Conservation (phyloP, 2,329 filamentous ascomycete genomes). For the Pseudofabraea citricarpa region DNA sequence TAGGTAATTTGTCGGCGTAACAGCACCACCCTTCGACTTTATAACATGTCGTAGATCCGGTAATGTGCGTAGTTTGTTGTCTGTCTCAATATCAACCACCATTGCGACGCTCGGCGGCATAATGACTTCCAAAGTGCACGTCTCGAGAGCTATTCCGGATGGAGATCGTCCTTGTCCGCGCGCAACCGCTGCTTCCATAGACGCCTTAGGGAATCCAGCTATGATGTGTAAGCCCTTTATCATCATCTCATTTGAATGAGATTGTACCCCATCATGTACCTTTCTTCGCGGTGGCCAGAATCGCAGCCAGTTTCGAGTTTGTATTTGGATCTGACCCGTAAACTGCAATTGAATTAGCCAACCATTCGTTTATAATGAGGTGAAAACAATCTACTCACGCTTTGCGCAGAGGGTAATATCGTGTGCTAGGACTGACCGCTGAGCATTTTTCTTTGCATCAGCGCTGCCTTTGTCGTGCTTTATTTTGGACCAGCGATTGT, state of each 20-base stretch:
- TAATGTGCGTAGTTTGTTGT: constrained; percentile 69
- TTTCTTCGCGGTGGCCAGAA: constrained; percentile 76
- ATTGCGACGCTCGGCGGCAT: constrained; percentile 71
- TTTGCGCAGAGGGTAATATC: constrained; percentile 73
- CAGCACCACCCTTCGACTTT: constrained; percentile 65
- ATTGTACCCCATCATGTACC: constrained; percentile 35
- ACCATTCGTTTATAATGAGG: constrained; percentile 11
- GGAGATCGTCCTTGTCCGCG: constrained; percentile 81
- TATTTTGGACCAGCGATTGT: constrained; percentile 96
- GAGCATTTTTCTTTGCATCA: constrained; percentile 72
- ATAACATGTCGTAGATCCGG: constrained; percentile 68
- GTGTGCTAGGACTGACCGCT: constrained; percentile 64
- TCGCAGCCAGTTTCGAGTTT: constrained; percentile 72
- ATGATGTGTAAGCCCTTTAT: constrained; percentile 15
- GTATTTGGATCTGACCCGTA: constrained; percentile 67
- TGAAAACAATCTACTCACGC: constrained; percentile 40
- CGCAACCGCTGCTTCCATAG: constrained; percentile 81
- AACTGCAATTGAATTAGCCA: constrained; percentile 44
- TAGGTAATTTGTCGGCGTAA: constrained; percentile 74
- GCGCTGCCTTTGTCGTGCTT: constrained; percentile 88
- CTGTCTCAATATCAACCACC: constrained; percentile 81
- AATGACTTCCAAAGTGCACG: constrained; percentile 73
- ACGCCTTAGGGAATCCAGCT: constrained; percentile 76
- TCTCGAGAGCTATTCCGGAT: constrained; percentile 71
- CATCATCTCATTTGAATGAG: constrained; percentile 10